Evolutionary conservation across 768 basidiomycete species (phyloP).

Genomic region (Leccinum longicurvipes): DNA sequence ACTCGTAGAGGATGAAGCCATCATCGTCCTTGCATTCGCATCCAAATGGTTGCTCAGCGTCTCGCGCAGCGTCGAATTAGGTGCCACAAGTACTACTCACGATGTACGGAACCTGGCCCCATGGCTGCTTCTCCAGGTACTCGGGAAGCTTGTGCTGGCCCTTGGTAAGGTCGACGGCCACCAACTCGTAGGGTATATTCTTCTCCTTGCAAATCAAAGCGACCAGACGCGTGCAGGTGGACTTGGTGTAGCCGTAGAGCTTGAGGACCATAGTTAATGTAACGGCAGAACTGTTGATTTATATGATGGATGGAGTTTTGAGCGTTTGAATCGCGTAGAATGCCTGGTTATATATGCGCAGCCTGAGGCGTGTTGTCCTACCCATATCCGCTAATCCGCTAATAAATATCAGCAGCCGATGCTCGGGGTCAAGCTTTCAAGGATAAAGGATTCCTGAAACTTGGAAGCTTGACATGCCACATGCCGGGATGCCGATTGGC

Average conservation of each 20-base stretch:
- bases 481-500: background rate
- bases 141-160: slow-evolving; percentile 45
- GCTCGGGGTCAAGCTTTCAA: too few relatives aligned
- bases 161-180: slow-evolving; percentile 40
- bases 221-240: slow-evolving; percentile 52
- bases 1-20: slow-evolving; percentile 61
- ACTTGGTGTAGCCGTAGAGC: slow-evolving; percentile 32
- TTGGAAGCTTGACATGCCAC: background rate
- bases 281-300: background rate
- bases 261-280: slow-evolving; percentile 37
- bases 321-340: background rate
- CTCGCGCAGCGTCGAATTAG: background rate
- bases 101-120: slow-evolving; percentile 50
- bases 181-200: slow-evolving; percentile 51
- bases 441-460: too few relatives aligned
- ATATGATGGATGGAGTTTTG: background rate
- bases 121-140: slow-evolving; percentile 52
- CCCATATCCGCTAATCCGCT: too few relatives aligned
- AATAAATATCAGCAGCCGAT: background rate
- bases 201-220: slow-evolving; percentile 53
- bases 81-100: slow-evolving; percentile 13
- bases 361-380: background rate
- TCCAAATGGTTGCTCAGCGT: background rate
- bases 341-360: slow-evolving; percentile 4
- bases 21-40: slow-evolving; percentile 47